Evolutionary conservation across 129 eudicot genomes (phyloP).

Genomic region (Artemisia argyi): DNA sequence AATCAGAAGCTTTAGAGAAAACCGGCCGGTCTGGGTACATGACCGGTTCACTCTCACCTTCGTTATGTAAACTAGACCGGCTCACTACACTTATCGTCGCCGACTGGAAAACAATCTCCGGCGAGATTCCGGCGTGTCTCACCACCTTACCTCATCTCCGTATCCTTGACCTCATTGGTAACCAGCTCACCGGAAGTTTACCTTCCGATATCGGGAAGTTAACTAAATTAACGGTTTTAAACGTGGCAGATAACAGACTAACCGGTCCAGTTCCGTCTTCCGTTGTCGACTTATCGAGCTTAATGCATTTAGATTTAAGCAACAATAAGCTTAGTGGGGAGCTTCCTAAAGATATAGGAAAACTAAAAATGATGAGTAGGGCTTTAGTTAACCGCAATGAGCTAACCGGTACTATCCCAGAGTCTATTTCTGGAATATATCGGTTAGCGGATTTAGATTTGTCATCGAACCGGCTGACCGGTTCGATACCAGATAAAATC

Average conservation of each 20-base stretch:
- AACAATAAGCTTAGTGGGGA: constrained; percentile 60
- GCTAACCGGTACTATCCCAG: constrained; percentile 68
- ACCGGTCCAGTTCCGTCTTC: constrained; percentile 66
- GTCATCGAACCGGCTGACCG: constrained; percentile 59
- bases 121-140: constrained; percentile 72
- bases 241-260: constrained; percentile 68
- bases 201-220: constrained; percentile 68
- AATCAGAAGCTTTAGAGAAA: constrained; percentile 71
- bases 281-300: constrained; percentile 44
- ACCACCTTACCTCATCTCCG: constrained; percentile 52
- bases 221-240: constrained; percentile 54
- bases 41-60: constrained; percentile 77
- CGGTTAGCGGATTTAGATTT: constrained; percentile 79
- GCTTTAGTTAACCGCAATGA: constrained; percentile 59
- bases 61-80: constrained; percentile 63
- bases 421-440: constrained; percentile 45
- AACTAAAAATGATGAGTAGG: constrained; percentile 77
- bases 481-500: constrained; percentile 63
- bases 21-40: constrained; percentile 82
- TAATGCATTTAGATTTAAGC: constrained; percentile 79
- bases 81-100: constrained; percentile 74
- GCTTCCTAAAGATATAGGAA: constrained; percentile 68
- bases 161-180: constrained; percentile 70
- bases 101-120: constrained; percentile 89
- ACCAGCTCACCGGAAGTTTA: constrained; percentile 59